Evolutionary conservation across 176 grass and related monocot genomes (phyloP).

Genomic region (Eremochloa ophiuroides): DNA sequence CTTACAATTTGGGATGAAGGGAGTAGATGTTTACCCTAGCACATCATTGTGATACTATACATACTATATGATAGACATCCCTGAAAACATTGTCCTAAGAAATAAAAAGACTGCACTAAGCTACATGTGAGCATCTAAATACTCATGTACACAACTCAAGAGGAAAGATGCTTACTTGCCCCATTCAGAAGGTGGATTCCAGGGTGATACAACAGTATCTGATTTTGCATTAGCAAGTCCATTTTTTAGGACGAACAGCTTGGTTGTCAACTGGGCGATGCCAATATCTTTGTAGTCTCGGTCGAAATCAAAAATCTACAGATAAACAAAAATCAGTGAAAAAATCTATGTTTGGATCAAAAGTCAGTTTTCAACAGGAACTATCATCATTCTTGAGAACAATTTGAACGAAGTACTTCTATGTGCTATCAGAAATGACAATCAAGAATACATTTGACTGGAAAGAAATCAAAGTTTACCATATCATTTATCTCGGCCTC

Average conservation of each 20-base stretch:
- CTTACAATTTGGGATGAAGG: too few relatives aligned
- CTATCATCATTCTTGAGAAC: not conserved
- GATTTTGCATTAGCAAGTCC: constrained; percentile 87
- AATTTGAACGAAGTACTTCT: constrained; percentile 17
- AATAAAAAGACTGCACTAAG: not conserved
- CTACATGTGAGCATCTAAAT: not conserved
- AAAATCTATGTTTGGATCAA: constrained; percentile 21
- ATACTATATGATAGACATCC: not conserved
- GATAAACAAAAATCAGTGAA: constrained; percentile 37
- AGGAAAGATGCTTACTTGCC: constrained; percentile 73
- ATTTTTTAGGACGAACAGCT: constrained; percentile 82
- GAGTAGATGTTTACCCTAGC: not conserved
- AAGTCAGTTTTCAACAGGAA: constrained; percentile 5
- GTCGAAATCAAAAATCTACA: constrained; percentile 93
- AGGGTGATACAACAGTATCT: constrained; percentile 77
- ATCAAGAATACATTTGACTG: constrained; percentile 25
- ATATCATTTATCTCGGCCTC: constrained; percentile 94
- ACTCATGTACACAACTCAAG: constrained; percentile 17
- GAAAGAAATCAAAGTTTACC: constrained; percentile 50
- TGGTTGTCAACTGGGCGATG: constrained; percentile 86
- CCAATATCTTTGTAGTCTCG: constrained; percentile 97
- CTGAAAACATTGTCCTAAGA: not conserved
- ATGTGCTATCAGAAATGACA: constrained; percentile 11
- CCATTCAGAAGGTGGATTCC: constrained; percentile 98
- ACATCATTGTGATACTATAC: not conserved